phyloP scores from a whole-genome alignment of 2,329 filamentous ascomycete genomes.

The Stemphylium beticola region DNA sequence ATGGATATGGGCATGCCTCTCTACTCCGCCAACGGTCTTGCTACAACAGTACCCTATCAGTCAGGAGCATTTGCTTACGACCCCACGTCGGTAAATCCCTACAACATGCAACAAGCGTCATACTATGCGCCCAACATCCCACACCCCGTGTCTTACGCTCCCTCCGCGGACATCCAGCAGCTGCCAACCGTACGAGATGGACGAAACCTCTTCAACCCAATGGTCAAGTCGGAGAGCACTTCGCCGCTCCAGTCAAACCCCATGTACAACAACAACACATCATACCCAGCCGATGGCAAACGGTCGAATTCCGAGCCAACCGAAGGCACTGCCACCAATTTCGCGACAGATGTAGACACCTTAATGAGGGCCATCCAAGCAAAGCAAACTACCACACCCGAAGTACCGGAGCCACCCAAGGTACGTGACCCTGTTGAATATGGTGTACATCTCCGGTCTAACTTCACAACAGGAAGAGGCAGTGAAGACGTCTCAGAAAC shows the following conservation, averaged over 20 bases:
- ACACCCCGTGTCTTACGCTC: slow-evolving; percentile 37
- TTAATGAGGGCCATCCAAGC: slow-evolving; percentile 88
- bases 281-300: slow-evolving; percentile 50
- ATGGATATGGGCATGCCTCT: slow-evolving; percentile 46
- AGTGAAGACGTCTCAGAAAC: slow-evolving; percentile 44
- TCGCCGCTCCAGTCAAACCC: slow-evolving; percentile 53
- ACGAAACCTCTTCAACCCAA: slow-evolving; percentile 40
- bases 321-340: slow-evolving; percentile 60
- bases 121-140: slow-evolving; percentile 34
- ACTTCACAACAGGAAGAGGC: slow-evolving; percentile 28
- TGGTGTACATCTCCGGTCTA: neutral
- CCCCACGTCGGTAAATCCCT: slow-evolving; percentile 40
- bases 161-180: slow-evolving; percentile 26
- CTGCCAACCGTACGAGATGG: slow-evolving; percentile 38
- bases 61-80: slow-evolving; percentile 47
- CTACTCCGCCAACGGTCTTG: slow-evolving; percentile 37
- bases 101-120: slow-evolving; percentile 45
- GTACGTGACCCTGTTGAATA: slow-evolving; percentile 28
- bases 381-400: slow-evolving; percentile 57
- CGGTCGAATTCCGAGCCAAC: slow-evolving; percentile 53
- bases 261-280: slow-evolving; percentile 46
- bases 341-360: slow-evolving; percentile 83
- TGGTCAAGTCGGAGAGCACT: slow-evolving; percentile 53
- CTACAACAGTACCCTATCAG: slow-evolving; percentile 45
- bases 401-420: slow-evolving; percentile 34